phyloP scores from a whole-genome alignment of 495 filamentous ascomycete species.

The Trichodelitschia bisporula region DNA sequence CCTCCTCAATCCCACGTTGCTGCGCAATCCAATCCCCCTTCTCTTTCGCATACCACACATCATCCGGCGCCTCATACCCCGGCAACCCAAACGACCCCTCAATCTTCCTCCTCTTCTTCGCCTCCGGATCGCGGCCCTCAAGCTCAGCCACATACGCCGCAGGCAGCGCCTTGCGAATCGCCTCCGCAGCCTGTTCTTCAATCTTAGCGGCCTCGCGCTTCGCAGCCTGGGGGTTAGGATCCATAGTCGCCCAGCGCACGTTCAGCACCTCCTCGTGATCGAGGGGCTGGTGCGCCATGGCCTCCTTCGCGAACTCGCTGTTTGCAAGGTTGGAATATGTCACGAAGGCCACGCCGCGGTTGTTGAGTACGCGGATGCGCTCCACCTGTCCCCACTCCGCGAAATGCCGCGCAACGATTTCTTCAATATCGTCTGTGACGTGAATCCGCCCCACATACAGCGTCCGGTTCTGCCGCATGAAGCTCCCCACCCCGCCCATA shows the following conservation, averaged over 20 bases:
- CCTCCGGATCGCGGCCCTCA: constrained; percentile 71
- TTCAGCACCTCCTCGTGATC: constrained; percentile 86
- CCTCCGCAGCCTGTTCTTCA: constrained; percentile 96
- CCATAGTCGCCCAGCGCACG: constrained; percentile 87
- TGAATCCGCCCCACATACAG: constrained; percentile 84
- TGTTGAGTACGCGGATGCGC: constrained; percentile 70
- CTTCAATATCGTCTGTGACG: constrained; percentile 93
- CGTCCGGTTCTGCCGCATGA: constrained; percentile 76
- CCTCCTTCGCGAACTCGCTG: constrained; percentile 69
- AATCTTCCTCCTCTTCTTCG: constrained; percentile 69
- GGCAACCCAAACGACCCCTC: constrained; percentile 73
- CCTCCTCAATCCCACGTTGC: no score
- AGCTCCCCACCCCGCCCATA: constrained; percentile 86
- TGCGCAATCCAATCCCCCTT: constrained; percentile 17
- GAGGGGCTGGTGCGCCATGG: constrained; percentile 68
- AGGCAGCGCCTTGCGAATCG: constrained; percentile 72
- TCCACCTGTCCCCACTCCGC: constrained; percentile 87
- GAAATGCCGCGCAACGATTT: constrained; percentile 84
- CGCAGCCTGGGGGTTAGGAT: constrained; percentile 89
- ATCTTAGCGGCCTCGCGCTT: constrained; percentile 72
- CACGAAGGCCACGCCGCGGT: constrained; percentile 71
- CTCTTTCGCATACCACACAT: constrained; percentile 62
- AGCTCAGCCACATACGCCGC: constrained; percentile 82
- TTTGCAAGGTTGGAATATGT: constrained; percentile 63
- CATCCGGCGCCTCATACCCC: constrained; percentile 91